phyloP scores from a whole-genome alignment of 1,139 yeast genomes.

The Blastobotrys persicus region DNA sequence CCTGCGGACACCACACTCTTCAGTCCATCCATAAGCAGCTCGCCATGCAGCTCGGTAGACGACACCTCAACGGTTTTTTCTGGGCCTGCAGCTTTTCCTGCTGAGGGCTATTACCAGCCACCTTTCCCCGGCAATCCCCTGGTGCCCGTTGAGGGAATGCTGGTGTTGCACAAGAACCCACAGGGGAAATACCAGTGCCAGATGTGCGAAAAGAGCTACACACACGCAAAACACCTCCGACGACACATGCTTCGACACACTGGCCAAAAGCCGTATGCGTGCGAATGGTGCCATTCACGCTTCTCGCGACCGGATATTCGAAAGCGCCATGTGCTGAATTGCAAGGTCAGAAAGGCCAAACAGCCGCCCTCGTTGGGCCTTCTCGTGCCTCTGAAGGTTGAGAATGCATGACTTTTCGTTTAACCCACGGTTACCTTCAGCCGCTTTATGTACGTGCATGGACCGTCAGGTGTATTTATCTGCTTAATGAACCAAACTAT shows the following conservation, averaged over 20 bases:
- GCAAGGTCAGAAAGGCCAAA: slow-evolving; percentile 18
- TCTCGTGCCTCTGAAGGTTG: neutral
- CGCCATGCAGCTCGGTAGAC: neutral
- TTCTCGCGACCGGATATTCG: slow-evolving; percentile 34
- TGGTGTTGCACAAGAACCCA: slow-evolving; percentile 17
- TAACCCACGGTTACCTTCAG: too few relatives aligned
- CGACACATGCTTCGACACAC: slow-evolving; percentile 36
- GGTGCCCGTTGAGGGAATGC: slow-evolving; percentile 13
- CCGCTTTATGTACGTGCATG: too few relatives aligned
- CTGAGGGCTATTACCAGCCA: too few relatives aligned
- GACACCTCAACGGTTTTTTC: too few relatives aligned
- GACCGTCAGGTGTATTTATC: too few relatives aligned
- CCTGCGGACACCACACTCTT: neutral
- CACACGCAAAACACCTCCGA: slow-evolving; percentile 36
- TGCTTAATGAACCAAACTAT: too few relatives aligned
- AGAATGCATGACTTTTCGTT: too few relatives aligned
- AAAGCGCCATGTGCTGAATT: slow-evolving; percentile 29
- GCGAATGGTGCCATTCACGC: slow-evolving; percentile 28
- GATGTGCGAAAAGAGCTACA: slow-evolving; percentile 31
- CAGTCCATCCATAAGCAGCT: neutral
- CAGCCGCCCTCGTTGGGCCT: slow-evolving; percentile 1
- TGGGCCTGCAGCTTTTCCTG: neutral
- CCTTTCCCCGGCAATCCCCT: neutral
- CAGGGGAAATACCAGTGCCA: slow-evolving; percentile 34
- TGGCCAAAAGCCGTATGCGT: slow-evolving; percentile 32